phyloP scores from a whole-genome alignment of 305 asterid species.

The Solanum hybrid region DNA sequence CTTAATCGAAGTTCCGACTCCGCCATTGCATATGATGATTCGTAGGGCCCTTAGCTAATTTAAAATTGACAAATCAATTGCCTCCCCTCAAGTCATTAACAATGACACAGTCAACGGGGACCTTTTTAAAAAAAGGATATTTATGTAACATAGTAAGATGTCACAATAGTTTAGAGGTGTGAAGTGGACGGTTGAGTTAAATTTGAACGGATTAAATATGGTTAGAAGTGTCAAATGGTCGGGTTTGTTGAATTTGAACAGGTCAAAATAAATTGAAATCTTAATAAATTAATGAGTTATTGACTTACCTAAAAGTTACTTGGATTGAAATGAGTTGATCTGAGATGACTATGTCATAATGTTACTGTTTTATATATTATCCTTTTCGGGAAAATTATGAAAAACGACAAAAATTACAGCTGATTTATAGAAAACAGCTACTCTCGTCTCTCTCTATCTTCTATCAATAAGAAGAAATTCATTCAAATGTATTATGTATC shows the following conservation, averaged over 20 bases:
- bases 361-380: too few relatives aligned
- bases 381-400: too few relatives aligned
- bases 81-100: not conserved
- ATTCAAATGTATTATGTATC: not conserved
- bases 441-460: too few relatives aligned
- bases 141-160: not conserved
- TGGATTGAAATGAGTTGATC: too few relatives aligned
- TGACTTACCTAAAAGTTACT: too few relatives aligned
- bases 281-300: too few relatives aligned
- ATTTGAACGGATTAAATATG: too few relatives aligned
- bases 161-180: not conserved
- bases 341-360: too few relatives aligned
- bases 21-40: too few relatives aligned
- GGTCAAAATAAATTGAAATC: not conserved
- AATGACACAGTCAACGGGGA: not conserved
- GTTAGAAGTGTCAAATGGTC: not conserved
- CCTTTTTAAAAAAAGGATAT: not conserved
- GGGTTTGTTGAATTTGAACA: not conserved
- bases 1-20: too few relatives aligned
- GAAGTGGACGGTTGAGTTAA: not conserved
- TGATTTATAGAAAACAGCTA: too few relatives aligned
- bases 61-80: not conserved
- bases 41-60: not conserved
- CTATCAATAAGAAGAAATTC: not conserved
- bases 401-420: too few relatives aligned